Percentiles rank a stretch among this genome's conserved stretches.
phyloP scores from a whole-genome alignment of 140 eudicot genomes.

The Oenanthe javanica region DNA sequence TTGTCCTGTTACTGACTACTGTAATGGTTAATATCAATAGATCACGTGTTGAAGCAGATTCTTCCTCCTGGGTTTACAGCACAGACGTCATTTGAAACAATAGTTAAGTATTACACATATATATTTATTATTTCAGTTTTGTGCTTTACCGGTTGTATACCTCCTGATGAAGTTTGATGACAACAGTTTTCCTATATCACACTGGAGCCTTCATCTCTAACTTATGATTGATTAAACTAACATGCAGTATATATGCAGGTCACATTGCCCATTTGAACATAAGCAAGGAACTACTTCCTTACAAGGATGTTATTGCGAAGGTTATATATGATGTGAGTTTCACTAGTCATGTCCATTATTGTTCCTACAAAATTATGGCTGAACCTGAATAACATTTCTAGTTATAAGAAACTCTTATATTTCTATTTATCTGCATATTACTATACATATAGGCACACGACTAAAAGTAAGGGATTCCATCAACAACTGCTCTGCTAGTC shows the following conservation, averaged over 20 bases:
- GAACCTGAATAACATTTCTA: background rate
- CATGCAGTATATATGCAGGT: slow-evolving; percentile 51
- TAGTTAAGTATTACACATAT: slow-evolving; percentile 62
- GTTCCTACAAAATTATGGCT: background rate
- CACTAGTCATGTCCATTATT: background rate
- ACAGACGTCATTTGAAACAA: slow-evolving; percentile 97
- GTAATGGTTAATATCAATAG: slow-evolving; percentile 35
- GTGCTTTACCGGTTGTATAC: background rate
- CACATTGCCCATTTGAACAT: slow-evolving; percentile 96
- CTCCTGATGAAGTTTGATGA: background rate
- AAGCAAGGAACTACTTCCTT: slow-evolving; percentile 74
- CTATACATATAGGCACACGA: background rate
- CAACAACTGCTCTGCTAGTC: background rate
- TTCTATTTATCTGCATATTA: background rate
- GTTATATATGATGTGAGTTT: slow-evolving; percentile 91
- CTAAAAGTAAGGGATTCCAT: background rate
- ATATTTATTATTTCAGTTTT: background rate
- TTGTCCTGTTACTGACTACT: background rate
- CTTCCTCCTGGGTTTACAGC: slow-evolving; percentile 83
- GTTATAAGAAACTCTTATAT: background rate
- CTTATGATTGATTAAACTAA: slow-evolving; percentile 21
- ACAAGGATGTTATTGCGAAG: slow-evolving; percentile 88
- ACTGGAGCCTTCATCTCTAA: background rate
- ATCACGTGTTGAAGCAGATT: slow-evolving; percentile 83
- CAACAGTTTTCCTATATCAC: background rate